Base-by-base conservation (phyloP, 78 protist species). In the Monocercomonoides exilis region DNA sequence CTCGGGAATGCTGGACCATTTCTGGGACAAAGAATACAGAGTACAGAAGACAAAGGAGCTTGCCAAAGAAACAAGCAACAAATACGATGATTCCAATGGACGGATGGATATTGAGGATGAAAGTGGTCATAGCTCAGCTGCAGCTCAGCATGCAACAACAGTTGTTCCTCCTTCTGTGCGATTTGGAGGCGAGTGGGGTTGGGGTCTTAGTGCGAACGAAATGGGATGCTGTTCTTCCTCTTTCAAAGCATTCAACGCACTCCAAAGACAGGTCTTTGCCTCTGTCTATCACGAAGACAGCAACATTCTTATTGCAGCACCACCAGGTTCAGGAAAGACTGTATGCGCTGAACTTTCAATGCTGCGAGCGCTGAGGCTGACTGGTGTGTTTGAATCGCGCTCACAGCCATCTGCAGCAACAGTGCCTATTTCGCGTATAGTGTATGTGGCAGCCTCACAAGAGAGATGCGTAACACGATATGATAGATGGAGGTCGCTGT, bases 311-410 rank as follows among this genome's bases (percentile, higher is more conserved):
- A 38, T 98, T 1, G 93, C 96, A 0, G 99, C 99, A 11, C 99
- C 99, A 34, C 88, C 98, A 1, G 97, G 97, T 42, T 77, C 93
- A 3, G 99, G 99, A 34, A 96, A 96, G 88, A 97, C 99, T 2
- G 80, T 95, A 43, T 90, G 93, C 63, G 99, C 99, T 0, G 99
- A 98, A 90, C 85, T 98, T 42, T 96, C 98, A 0, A 1, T 96
- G n/a, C 43, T 96, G 36, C 86, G 95, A 11, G 1, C 85, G 77
- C 44, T 95, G 36, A 84, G 44, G 38, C 21, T 21, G 70, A 54
- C 70, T 54, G 70, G 70, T 2, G 38, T 54, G 38, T 29, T 54
- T 21, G 70, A 54, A 29, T 54, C 11, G 11, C 38, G 38, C 21
- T n/a, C n/a, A 84, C 77, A 54, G 77, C 70, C 70, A 54, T 21